These are phyloP conservation scores for Fusarium avenaceum DNA, from an alignment of 2,329 filamentous ascomycete species.

Conservation along the genomic window DNA sequence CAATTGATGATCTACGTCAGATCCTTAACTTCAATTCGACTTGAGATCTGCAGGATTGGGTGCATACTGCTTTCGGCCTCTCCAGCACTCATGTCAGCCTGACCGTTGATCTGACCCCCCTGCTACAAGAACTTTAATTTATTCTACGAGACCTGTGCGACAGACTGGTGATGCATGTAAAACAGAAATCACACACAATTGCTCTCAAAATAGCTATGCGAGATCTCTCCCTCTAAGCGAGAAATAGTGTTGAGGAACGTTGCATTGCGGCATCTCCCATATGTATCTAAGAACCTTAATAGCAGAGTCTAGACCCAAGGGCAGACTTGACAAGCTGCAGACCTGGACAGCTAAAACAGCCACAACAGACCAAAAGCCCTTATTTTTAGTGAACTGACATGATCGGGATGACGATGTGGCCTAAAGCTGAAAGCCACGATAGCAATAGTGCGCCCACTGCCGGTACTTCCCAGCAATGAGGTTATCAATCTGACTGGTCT, in stretches of 20 bases:
- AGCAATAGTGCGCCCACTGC: neutral
- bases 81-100: neutral
- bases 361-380: constrained; percentile 19
- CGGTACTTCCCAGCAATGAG: constrained; percentile 23
- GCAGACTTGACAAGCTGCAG: constrained; percentile 7
- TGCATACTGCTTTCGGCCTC: neutral
- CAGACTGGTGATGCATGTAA: neutral
- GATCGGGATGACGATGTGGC: constrained; percentile 23
- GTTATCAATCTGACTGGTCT: constrained; percentile 2
- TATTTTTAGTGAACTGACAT: constrained; percentile 23
- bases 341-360: constrained; percentile 9
- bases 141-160: neutral
- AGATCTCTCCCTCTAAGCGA: constrained; percentile 9
- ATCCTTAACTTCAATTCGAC: constrained; percentile 11
- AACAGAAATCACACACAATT: neutral
- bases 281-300: constrained; percentile 18
- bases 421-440: constrained; percentile 20
- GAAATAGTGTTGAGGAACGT: constrained; percentile 28
- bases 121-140: constrained; percentile 2
- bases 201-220: constrained; percentile 24
- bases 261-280: constrained; percentile 28
- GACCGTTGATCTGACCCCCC: neutral
- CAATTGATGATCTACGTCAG: constrained; percentile 14
- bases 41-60: constrained; percentile 10
- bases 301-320: constrained; percentile 10